Evolutionary conservation across 331 rosid genomes (phyloP).

Genomic region (Spiraea crenata): DNA sequence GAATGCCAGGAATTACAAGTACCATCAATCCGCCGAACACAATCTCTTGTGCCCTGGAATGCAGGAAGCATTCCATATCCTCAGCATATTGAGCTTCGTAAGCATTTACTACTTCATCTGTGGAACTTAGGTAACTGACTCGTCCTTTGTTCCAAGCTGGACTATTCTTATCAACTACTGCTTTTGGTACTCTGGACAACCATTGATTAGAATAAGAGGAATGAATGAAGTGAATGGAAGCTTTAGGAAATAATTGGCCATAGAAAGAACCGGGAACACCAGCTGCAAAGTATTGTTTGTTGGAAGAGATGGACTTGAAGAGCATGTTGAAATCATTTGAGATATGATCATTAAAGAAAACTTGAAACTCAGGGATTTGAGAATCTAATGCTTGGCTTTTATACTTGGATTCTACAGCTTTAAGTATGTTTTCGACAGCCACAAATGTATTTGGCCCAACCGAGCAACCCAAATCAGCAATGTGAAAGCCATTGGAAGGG

Average conservation of each 20-base stretch:
- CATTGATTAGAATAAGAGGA: conserved; percentile 10
- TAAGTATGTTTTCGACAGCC: neutral
- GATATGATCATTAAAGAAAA: conserved; percentile 11
- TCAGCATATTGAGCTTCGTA: conserved; percentile 3
- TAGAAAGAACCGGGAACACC: conserved; percentile 26
- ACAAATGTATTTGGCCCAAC: too few relatives aligned
- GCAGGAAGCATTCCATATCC: conserved; percentile 18
- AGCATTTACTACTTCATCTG: conserved; percentile 7
- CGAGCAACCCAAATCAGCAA: too few relatives aligned
- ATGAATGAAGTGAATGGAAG: conserved; percentile 4
- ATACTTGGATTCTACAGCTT: conserved; percentile 10
- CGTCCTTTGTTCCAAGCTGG: conserved; percentile 27
- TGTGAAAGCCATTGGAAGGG: too few relatives aligned
- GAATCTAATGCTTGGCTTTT: neutral
- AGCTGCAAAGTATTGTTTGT: conserved; percentile 17
- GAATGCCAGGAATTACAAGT: neutral
- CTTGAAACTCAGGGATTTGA: conserved; percentile 10
- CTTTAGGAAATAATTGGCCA: conserved; percentile 17
- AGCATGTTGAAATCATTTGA: conserved; percentile 25
- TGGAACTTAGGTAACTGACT: conserved; percentile 5
- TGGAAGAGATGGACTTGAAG: conserved; percentile 19
- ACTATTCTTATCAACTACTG: neutral
- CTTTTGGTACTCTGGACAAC: conserved; percentile 19
- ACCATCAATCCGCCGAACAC: conserved; percentile 20
- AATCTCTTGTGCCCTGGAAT: conserved; percentile 17